These are phyloP conservation scores for Xylaria nigripes DNA, from an alignment of 495 filamentous ascomycete genomes.

Conservation along the genomic window DNA sequence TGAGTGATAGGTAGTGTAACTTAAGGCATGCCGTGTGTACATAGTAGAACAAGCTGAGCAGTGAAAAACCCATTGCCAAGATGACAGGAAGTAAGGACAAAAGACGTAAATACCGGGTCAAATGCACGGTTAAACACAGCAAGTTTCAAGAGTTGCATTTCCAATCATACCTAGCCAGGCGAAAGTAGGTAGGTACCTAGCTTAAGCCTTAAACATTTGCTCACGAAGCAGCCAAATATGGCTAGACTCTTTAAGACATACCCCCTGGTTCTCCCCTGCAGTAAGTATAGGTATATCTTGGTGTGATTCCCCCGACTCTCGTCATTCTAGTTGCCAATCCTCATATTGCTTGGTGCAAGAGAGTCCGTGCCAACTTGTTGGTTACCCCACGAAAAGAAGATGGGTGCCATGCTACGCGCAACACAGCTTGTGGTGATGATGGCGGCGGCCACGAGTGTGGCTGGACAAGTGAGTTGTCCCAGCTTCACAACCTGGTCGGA, in stretches of 20 bases:
- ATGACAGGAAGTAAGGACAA: too few species aligned
- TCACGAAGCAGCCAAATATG: not conserved
- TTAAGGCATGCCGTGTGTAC: too few species aligned
- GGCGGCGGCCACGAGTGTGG: not conserved
- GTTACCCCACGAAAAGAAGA: not conserved
- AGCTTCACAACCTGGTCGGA: slow-evolving; percentile 20
- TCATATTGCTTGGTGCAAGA: not conserved
- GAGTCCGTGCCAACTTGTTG: not conserved
- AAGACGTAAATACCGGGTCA: too few species aligned
- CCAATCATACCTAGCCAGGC: too few species aligned
- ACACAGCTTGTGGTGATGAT: not conserved
- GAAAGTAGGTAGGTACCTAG: too few species aligned
- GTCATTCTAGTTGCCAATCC: not conserved
- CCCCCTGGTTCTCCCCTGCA: not conserved
- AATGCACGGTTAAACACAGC: too few species aligned
- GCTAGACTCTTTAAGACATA: not conserved
- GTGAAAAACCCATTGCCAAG: too few species aligned
- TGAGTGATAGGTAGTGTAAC: too few species aligned
- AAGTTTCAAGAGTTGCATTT: too few species aligned
- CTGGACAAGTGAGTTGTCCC: slow-evolving; percentile 11
- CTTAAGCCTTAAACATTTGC: too few species aligned
- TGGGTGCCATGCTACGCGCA: not conserved
- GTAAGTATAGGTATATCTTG: not conserved
- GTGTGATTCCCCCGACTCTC: not conserved
- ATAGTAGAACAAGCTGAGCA: too few species aligned